Percentiles rank a stretch among this genome's conserved stretches.
Conservation (phyloP, 1,139 yeast genomes). For the Fermentozyma sake region DNA sequence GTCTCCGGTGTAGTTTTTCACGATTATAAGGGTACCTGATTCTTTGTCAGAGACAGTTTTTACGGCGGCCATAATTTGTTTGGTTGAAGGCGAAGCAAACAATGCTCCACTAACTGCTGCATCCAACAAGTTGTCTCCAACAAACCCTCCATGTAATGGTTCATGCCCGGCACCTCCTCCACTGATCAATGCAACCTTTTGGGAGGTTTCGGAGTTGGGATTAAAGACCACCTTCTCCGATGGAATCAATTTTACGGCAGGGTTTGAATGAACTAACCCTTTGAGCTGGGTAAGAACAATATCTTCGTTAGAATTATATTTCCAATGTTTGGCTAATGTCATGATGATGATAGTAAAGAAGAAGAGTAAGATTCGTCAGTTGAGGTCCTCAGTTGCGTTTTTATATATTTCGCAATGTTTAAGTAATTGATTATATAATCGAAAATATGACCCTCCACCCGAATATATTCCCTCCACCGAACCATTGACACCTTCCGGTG, state of each 20-base stretch:
- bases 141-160: constrained; percentile 88
- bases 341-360: constrained; percentile 3
- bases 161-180: constrained; percentile 98
- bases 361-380: too few relatives aligned
- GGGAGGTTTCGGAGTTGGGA: constrained; percentile 28
- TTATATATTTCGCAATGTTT: too few relatives aligned
- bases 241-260: constrained; percentile 57
- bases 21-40: constrained; percentile 69
- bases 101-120: constrained; percentile 88
- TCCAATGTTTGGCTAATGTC: constrained; percentile 47
- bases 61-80: constrained; percentile 73
- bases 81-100: constrained; percentile 90
- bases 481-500: too few relatives aligned
- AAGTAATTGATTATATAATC: too few relatives aligned
- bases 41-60: constrained; percentile 53
- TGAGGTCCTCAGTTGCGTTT: too few relatives aligned
- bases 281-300: constrained; percentile 60
- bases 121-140: constrained; percentile 75
- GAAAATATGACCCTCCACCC: too few relatives aligned
- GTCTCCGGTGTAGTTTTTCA: constrained; percentile 93
- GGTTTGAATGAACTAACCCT: constrained; percentile 69
- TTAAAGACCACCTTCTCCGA: constrained; percentile 65
- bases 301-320: constrained; percentile 43
- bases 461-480: too few relatives aligned
- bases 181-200: constrained; percentile 66